phyloP scores from a whole-genome alignment of 2,329 filamentous ascomycete species.

The Pestalotiopsis sp. region DNA sequence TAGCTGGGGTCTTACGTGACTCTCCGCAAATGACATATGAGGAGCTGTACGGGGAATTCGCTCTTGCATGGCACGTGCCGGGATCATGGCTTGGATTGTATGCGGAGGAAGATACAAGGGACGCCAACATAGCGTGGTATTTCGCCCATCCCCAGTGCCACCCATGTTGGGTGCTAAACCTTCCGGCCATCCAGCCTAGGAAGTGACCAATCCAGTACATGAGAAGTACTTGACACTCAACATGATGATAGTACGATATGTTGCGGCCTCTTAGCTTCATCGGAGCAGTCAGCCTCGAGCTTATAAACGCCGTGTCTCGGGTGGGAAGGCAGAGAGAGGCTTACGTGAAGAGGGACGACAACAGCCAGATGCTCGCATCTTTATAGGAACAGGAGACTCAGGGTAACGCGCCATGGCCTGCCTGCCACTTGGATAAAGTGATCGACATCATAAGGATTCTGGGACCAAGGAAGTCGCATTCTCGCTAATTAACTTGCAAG shows the following conservation, averaged over 20 bases:
- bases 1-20: background rate
- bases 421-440: background rate
- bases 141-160: background rate
- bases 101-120: constrained; percentile 6
- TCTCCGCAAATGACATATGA: constrained; percentile 6
- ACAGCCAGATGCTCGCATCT: background rate
- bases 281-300: background rate
- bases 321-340: background rate
- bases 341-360: background rate
- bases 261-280: background rate
- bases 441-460: constrained; percentile 2
- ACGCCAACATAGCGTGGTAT: background rate
- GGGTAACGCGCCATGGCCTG: background rate
- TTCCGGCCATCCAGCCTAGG: background rate
- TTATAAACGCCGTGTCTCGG: background rate
- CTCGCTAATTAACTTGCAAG: constrained; percentile 6
- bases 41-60: background rate
- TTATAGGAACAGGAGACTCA: background rate
- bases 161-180: background rate
- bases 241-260: background rate
- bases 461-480: constrained; percentile 4
- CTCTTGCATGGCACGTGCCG: background rate
- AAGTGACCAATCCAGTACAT: constrained; percentile 3
- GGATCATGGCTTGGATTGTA: background rate
- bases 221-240: background rate